Evolutionary conservation across 2,329 filamentous ascomycete genomes (phyloP), one percentile per base, ranked within the genome.

Genomic region (Alternaria ethzedia): DNA sequence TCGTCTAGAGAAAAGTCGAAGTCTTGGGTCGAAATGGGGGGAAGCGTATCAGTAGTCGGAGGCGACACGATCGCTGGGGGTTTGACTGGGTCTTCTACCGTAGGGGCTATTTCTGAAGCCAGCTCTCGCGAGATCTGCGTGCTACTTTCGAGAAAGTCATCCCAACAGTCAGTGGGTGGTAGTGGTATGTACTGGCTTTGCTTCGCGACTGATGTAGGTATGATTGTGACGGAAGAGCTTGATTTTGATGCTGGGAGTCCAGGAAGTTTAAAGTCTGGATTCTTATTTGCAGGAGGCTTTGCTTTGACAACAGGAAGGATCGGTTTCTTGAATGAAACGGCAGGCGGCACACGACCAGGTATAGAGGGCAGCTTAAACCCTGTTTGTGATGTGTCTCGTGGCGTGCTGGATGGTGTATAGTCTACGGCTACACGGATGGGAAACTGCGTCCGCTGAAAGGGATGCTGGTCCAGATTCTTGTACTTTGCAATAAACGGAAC

Each of bases 51-150:
- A 12, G 6, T 32, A 4, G 54, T n/a, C 6, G 61, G 26, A 1
- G 26, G 15, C 12, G 52, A 50, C 5, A 20, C 17, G 10, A n/a
- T 20, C 10, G 15, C 2, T 30, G 8, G 50, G 3, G 41, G 43
- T 15, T 36, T 61, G 26, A 21, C 28, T 32, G 21, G 10, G 5
- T 15, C 10, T 21, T 8, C 5, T 9, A 8, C n/a, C 8, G n/a
- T 25, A 13, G 32, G 7, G 5, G 8, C 26, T 17, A 10, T 25
- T 13, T 75, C 76, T 15, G 60, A 63, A 4, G 71, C 73, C 9
- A 84, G 69, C 30, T 84, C 82, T 9, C 82, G 78, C 7, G 81
- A 81, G 36, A 84, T 81, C 61, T 84, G 82, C 0, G 82, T 82
- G 36, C 77, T 80, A 61, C 77, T 82, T n/a, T 80, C 82, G 3